A percentile compares a stretch with the other conserved stretches of the same genome.
Evolutionary conservation across 192 early-diverging fungal species (phyloP).

Genomic region (Linnemannia schmuckeri): DNA sequence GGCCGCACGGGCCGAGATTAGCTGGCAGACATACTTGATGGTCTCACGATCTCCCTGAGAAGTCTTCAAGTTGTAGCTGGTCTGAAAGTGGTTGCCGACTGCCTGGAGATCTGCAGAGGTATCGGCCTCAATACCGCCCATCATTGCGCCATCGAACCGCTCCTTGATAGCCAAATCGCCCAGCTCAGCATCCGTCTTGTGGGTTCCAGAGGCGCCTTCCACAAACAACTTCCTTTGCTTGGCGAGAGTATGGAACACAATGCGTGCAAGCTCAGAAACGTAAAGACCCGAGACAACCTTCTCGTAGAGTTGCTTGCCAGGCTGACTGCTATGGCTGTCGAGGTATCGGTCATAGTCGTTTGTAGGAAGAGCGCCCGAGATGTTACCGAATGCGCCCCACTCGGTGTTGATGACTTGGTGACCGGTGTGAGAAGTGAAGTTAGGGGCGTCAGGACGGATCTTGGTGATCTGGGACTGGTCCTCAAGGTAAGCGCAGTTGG

Average conservation of each 20-base stretch:
- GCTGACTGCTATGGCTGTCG: slow-evolving; percentile 86
- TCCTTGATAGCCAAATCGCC: slow-evolving; percentile 76
- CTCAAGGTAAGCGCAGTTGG: slow-evolving; percentile 89
- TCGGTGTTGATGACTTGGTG: slow-evolving; percentile 95
- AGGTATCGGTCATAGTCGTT: slow-evolving; percentile 86
- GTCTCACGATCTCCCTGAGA: slow-evolving; percentile 80
- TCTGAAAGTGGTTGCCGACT: slow-evolving; percentile 75
- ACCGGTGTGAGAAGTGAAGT: slow-evolving; percentile 58
- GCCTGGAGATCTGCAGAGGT: slow-evolving; percentile 68
- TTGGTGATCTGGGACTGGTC: slow-evolving; percentile 58
- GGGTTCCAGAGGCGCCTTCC: slow-evolving; percentile 23
- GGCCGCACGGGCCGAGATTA: slow-evolving; percentile 88
- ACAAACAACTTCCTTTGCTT: slow-evolving; percentile 80
- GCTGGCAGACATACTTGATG: slow-evolving; percentile 84
- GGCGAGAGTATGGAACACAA: slow-evolving; percentile 83
- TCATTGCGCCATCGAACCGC: slow-evolving; percentile 82
- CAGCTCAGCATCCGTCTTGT: slow-evolving; percentile 31
- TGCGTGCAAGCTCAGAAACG: slow-evolving; percentile 88
- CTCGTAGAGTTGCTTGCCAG: slow-evolving; percentile 86
- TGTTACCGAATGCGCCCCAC: slow-evolving; percentile 93
- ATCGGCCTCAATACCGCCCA: slow-evolving; percentile 80
- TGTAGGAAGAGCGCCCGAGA: slow-evolving; percentile 78
- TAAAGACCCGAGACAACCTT: slow-evolving; percentile 96
- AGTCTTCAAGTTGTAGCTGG: slow-evolving; percentile 72
- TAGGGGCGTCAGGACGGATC: slow-evolving; percentile 65